phyloP scores from a whole-genome alignment of 768 basidiomycete genomes.

The Tulasnella sp. region DNA sequence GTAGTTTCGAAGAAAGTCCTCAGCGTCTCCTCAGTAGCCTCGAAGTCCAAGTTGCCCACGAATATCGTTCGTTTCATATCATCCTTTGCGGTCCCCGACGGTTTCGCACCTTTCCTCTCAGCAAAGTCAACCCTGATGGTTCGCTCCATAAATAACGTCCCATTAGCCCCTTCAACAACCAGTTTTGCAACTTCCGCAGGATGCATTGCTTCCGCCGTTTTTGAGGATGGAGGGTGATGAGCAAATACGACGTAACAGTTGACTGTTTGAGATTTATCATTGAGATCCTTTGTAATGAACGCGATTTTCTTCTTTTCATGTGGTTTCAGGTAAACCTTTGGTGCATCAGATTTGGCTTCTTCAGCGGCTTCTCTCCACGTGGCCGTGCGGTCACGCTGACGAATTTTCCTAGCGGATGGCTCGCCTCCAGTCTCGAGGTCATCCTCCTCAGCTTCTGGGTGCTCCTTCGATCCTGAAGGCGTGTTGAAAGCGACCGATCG shows the following conservation, averaged over 20 bases:
- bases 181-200: slow-evolving; percentile 47
- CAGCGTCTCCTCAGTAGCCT: slow-evolving; percentile 79
- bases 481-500: slow-evolving; percentile 83
- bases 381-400: slow-evolving; percentile 17
- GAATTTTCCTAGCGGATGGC: slow-evolving; percentile 19
- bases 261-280: slow-evolving; percentile 57
- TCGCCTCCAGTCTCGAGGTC: slow-evolving; percentile 34
- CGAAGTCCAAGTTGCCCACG: slow-evolving; percentile 88
- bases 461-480: slow-evolving; percentile 45
- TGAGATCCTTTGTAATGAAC: slow-evolving; percentile 87
- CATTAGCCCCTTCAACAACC: slow-evolving; percentile 50
- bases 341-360: not conserved
- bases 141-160: slow-evolving; percentile 59
- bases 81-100: slow-evolving; percentile 24
- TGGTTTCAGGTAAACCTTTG: slow-evolving; percentile 56
- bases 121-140: slow-evolving; percentile 70
- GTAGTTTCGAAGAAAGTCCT: slow-evolving; percentile 74
- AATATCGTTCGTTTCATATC: slow-evolving; percentile 80
- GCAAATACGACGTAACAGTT: slow-evolving; percentile 91
- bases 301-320: slow-evolving; percentile 86
- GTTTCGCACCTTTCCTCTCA: slow-evolving; percentile 21
- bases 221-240: slow-evolving; percentile 29
- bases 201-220: slow-evolving; percentile 24
- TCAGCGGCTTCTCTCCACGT: slow-evolving; percentile 15
- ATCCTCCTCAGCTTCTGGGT: slow-evolving; percentile 24